These are phyloP conservation scores for Fusarium abutilonis DNA, from an alignment of 2,329 filamentous ascomycete genomes.

Conservation along the genomic window DNA sequence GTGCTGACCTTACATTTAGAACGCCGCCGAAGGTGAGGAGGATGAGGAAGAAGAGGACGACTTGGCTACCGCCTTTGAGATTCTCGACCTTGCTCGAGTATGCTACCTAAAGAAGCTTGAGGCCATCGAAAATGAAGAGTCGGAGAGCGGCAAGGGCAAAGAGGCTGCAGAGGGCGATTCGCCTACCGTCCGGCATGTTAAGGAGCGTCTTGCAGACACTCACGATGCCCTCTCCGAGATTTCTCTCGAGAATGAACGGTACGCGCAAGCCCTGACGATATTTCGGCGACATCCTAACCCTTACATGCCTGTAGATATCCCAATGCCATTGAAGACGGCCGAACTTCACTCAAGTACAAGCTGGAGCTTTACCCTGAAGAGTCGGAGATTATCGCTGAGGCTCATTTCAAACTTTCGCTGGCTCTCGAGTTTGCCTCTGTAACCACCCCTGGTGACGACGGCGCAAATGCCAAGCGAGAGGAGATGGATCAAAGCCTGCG, in stretches of 20 bases:
- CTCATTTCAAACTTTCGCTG: conserved; percentile 94
- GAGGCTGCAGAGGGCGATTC: conserved; percentile 54
- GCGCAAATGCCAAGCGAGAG: conserved; percentile 57
- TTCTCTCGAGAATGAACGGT: conserved; percentile 93
- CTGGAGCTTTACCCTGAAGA: conserved; percentile 80
- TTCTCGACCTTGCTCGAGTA: conserved; percentile 81
- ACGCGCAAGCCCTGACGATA: conserved; percentile 35
- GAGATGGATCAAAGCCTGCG: conserved; percentile 74
- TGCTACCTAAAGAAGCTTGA: conserved; percentile 68
- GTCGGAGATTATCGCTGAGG: conserved; percentile 88
- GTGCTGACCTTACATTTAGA: conserved; percentile 28
- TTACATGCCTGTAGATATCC: conserved; percentile 66
- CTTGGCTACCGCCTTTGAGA: conserved; percentile 81
- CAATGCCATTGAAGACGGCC: conserved; percentile 86
- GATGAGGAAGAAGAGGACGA: conserved; percentile 74
- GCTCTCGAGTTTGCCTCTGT: conserved; percentile 93
- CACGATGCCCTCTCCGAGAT: conserved; percentile 96
- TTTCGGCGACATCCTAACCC: conserved; percentile 1
- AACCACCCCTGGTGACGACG: conserved; percentile 64
- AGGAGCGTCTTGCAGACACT: conserved; percentile 89
- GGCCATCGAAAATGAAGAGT: conserved; percentile 47
- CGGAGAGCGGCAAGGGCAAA: conserved; percentile 55
- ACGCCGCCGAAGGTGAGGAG: conserved; percentile 54
- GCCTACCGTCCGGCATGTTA: conserved; percentile 67
- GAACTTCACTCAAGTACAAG: conserved; percentile 80